These are phyloP conservation scores for Lagenidium sp. DNA, from an alignment of 352 stramenopile genomes.

Conservation along the genomic window DNA sequence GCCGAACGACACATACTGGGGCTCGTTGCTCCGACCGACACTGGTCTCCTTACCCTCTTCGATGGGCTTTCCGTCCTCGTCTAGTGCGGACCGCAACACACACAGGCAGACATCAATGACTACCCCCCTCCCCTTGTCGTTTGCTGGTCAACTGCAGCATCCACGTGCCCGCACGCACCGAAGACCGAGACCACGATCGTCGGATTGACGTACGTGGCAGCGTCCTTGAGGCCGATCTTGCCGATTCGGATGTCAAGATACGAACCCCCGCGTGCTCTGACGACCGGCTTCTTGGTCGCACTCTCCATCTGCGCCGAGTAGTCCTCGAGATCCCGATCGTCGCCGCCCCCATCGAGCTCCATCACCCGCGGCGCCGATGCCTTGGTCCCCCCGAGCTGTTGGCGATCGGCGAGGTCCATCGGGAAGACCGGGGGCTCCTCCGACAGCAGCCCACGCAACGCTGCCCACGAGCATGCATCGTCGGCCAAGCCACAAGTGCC, in stretches of 20 bases:
- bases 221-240: constrained; percentile 62
- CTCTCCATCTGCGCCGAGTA: constrained; percentile 11
- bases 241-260: constrained; percentile 45
- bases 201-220: constrained; percentile 44
- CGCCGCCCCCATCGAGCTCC: no score
- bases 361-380: constrained; percentile 10
- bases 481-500: no score
- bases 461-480: background rate
- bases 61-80: constrained; percentile 36
- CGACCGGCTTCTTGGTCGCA: no score
- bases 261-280: no score
- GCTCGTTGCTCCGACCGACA: constrained; percentile 22
- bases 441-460: constrained; percentile 1
- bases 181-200: constrained; percentile 57
- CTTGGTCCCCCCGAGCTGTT: background rate
- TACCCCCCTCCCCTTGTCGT: background rate
- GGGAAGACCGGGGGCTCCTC: constrained; percentile 8
- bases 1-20: constrained; percentile 40
- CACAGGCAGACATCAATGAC: background rate
- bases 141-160: no score
- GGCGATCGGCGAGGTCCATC: background rate
- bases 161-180: constrained; percentile 25
- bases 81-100: constrained; percentile 3
- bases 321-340: constrained; percentile 11
- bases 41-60: constrained; percentile 44